These are phyloP conservation scores for Kandelia obovata DNA, from an alignment of 345 rosid species.

Conservation along the genomic window DNA sequence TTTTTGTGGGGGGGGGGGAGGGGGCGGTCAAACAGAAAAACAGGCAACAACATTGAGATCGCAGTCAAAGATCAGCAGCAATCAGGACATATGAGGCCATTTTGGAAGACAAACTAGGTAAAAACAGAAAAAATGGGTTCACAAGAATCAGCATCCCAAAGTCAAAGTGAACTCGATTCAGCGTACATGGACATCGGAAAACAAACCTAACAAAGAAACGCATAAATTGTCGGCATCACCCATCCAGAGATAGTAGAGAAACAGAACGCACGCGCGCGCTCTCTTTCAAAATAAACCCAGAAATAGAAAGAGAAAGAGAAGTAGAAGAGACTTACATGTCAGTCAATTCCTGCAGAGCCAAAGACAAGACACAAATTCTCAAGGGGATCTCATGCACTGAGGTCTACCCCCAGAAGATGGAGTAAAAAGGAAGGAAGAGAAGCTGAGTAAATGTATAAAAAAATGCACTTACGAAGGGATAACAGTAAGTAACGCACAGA, in stretches of 20 bases:
- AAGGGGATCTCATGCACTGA: slow-evolving; percentile 5
- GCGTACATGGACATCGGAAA: too few species aligned
- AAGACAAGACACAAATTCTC: slow-evolving; percentile 10
- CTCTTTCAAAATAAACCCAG: not conserved
- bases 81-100: too few species aligned
- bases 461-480: not conserved
- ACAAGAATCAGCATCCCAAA: too few species aligned
- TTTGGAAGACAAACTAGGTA: too few species aligned
- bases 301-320: not conserved
- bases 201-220: slow-evolving; percentile 9
- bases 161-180: too few species aligned
- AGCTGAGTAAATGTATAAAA: not conserved
- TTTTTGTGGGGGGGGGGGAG: too few species aligned
- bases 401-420: slow-evolving; percentile 24
- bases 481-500: not conserved
- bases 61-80: too few species aligned
- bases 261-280: not conserved
- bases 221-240: not conserved
- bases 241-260: not conserved
- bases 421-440: slow-evolving; percentile 34
- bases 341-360: slow-evolving; percentile 25
- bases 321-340: slow-evolving; percentile 21
- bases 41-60: too few species aligned
- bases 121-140: too few species aligned
- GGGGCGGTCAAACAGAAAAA: too few species aligned